These are phyloP conservation scores for Cystobasidium slooffiae DNA, from an alignment of 1,284 basidiomycete species.

Conservation along the genomic window DNA sequence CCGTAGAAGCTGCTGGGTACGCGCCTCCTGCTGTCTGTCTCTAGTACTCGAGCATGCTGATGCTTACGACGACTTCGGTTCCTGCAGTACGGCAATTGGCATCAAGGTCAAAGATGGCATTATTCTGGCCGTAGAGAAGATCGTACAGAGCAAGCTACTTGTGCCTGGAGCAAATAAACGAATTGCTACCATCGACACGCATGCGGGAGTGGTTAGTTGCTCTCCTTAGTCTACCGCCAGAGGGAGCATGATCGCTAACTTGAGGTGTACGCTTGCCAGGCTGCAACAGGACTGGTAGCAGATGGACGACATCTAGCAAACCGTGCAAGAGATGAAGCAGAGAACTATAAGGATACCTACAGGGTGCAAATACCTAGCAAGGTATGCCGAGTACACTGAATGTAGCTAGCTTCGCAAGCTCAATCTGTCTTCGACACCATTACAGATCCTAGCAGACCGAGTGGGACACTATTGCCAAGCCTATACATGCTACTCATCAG, in stretches of 20 bases:
- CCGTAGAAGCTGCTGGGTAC: conserved; percentile 91
- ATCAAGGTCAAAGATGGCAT: conserved; percentile 91
- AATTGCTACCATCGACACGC: conserved; percentile 90
- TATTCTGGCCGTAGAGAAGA: conserved; percentile 93
- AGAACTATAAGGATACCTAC: conserved; percentile 75
- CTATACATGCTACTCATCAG: conserved; percentile 97
- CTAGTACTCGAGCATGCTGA: neutral
- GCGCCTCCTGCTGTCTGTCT: neutral
- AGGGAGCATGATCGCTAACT: conserved; percentile 7
- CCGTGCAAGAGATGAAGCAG: conserved; percentile 82
- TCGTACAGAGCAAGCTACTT: conserved; percentile 95
- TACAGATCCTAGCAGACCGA: conserved; percentile 79
- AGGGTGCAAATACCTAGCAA: conserved; percentile 78
- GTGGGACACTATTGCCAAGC: conserved; percentile 88
- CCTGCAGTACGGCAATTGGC: conserved; percentile 44
- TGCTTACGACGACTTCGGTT: conserved; percentile 29
- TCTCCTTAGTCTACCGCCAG: neutral
- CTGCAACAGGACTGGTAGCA: conserved; percentile 89
- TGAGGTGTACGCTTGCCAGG: conserved; percentile 60
- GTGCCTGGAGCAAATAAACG: conserved; percentile 91
- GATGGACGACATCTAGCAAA: conserved; percentile 90
- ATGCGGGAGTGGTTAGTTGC: conserved; percentile 79
- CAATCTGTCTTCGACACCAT: neutral
- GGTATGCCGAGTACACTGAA: conserved; percentile 60
- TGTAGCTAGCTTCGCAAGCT: neutral